Percentiles rank a stretch among this genome's conserved stretches.
phyloP scores from a whole-genome alignment of 768 basidiomycete genomes.

The Cystobasidium ongulense region DNA sequence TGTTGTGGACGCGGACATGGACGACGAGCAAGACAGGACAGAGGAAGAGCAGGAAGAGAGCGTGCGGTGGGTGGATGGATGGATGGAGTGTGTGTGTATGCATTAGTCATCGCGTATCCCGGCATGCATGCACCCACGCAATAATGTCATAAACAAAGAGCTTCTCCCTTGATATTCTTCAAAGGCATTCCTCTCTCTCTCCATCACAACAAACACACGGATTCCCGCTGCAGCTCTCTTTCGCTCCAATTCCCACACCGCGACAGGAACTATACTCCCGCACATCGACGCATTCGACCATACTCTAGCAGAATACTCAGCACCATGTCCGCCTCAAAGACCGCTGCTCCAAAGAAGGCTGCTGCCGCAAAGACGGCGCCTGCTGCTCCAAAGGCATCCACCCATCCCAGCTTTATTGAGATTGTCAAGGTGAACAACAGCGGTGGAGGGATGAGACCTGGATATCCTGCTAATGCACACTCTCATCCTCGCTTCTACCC shows the following conservation, averaged over 20 bases:
- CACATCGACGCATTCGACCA: not conserved
- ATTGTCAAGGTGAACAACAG: constrained; percentile 8
- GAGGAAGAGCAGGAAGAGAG: not conserved
- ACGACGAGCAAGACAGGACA: not conserved
- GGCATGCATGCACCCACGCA: no score
- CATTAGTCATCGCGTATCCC: no score
- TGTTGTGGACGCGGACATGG: no score
- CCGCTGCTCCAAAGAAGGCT: not conserved
- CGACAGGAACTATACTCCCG: not conserved
- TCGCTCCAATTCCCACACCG: not conserved
- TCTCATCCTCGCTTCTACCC: not conserved
- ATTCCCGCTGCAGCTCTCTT: not conserved
- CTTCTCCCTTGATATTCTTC: not conserved
- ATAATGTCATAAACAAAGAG: no score
- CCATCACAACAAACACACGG: not conserved
- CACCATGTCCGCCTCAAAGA: not conserved
- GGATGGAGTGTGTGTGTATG: no score
- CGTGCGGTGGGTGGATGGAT: not conserved
- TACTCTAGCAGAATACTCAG: not conserved
- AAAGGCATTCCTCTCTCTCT: not conserved
- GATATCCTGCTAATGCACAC: not conserved
- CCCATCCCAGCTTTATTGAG: constrained; percentile 17
- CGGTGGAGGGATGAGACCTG: not conserved
- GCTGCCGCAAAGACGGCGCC: not conserved
- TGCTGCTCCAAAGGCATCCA: not conserved